Conservation (phyloP, 2,329 filamentous ascomycete genomes). For the Aspergillus novoparasiticus region DNA sequence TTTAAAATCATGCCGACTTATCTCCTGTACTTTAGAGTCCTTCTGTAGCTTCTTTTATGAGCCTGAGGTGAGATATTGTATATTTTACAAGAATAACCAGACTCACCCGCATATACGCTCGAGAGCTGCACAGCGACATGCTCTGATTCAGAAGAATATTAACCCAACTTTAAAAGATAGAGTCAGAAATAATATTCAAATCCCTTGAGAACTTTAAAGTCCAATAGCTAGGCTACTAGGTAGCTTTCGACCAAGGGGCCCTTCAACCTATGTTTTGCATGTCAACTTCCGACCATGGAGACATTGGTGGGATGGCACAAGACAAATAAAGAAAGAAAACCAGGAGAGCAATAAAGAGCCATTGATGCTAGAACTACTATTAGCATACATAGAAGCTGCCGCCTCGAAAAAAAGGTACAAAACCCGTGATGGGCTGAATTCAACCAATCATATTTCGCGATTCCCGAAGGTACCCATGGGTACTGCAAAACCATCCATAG, state of each 20-base stretch:
- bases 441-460: neutral
- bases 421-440: neutral
- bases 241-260: neutral
- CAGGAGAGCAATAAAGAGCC: neutral
- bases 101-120: too few species aligned
- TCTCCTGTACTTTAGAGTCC: neutral
- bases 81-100: too few species aligned
- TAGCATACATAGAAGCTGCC: neutral
- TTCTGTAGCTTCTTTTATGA: neutral
- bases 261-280: neutral
- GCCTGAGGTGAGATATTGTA: too few species aligned
- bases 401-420: neutral
- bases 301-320: neutral
- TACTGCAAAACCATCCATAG: neutral
- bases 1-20: neutral
- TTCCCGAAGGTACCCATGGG: neutral
- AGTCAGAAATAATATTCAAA: too few species aligned
- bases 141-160: too few species aligned
- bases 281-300: neutral
- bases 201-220: too few species aligned
- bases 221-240: too few species aligned
- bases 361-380: neutral
- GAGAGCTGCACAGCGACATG: too few species aligned
- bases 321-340: neutral
- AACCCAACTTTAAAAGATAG: too few species aligned